Percentiles rank a stretch among this genome's conserved stretches.
phyloP scores from a whole-genome alignment of 139 green algal species.

The Microglena sp. region DNA sequence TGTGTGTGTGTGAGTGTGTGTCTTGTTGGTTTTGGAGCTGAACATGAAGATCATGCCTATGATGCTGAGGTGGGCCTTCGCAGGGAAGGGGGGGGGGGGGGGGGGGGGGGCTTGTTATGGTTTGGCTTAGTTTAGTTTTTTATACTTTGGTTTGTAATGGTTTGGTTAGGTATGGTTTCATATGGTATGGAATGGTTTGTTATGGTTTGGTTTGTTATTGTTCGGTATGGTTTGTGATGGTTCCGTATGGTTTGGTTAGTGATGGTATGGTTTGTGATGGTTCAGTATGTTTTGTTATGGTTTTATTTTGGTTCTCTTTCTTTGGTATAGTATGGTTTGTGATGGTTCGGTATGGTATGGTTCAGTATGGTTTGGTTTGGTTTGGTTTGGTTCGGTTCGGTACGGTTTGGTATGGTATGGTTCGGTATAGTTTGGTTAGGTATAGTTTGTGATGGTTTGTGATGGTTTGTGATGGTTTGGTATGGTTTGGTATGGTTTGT shows the following conservation, averaged over 20 bases:
- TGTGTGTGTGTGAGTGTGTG: background rate
- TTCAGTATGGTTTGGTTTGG: background rate
- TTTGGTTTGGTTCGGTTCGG: background rate
- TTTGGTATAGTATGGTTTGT: background rate
- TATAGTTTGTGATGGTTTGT: background rate
- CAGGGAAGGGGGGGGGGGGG: too few relatives aligned
- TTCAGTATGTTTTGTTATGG: background rate
- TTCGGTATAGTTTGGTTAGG: background rate
- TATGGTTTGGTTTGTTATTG: background rate
- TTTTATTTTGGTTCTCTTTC: background rate
- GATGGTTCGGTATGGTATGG: background rate
- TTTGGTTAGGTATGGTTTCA: background rate
- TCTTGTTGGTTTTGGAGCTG: background rate
- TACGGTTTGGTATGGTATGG: background rate
- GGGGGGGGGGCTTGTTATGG: background rate
- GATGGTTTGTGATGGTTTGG: background rate
- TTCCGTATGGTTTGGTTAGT: background rate
- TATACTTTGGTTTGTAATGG: background rate
- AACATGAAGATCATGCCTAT: background rate
- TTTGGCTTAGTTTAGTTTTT: background rate
- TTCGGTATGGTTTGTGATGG: background rate
- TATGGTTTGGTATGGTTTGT: slow-evolving; percentile 1
- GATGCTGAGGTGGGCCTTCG: background rate
- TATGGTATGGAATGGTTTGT: background rate
- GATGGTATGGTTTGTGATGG: background rate